Evolutionary conservation across 106 monocot genomes (phyloP), one percentile per base, ranked within the genome.

Genomic region (Allium cepa): DNA sequence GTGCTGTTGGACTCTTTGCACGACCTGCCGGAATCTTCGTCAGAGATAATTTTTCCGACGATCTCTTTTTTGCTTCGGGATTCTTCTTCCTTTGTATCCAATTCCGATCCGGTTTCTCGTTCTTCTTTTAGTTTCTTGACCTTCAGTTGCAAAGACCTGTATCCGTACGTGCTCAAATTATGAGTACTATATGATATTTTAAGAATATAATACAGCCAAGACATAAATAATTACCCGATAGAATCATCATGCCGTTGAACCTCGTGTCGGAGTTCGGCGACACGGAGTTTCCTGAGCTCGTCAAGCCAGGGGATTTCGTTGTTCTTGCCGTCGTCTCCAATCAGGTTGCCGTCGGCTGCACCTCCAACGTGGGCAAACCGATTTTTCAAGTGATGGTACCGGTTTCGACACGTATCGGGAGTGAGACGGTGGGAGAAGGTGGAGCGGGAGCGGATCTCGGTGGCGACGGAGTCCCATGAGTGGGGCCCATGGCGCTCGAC

Each of bases 201-300:
- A 22, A 22, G 22, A 22, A 22, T 22, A 22, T 22, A 22, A 22
- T 22, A 22, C 1, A 22, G 22, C 22, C 22, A 22, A 22, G 22
- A 1, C 22, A 22, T 22, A 22, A 22, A 22, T 22, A 22, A 22
- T 84, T 97, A 92, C 96, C 62, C 81, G 84, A 99, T 99, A 28
- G 93, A 93, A 28, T 76, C 71, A 70, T 99, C 99, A 72, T 64
- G 71, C 49, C 79, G 75, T 56, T 93, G 68, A 70, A 99, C 85
- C 75, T 93, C 90, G 12, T 80, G 89, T 47, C 90, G 88, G 80
- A 99, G 90, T 76, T 99, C 99, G 68, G 82, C 92, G 66, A 92
- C 86, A 14, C 96, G 85, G n/a, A 92, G 75, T 79, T 71, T 71
- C 22, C 92, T 91, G 57, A 97, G 92, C 60, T 89, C 80, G n/a